Evolutionary conservation across 2,329 filamentous ascomycete genomes (phyloP).

Genomic region (Apiospora phragmitis): DNA sequence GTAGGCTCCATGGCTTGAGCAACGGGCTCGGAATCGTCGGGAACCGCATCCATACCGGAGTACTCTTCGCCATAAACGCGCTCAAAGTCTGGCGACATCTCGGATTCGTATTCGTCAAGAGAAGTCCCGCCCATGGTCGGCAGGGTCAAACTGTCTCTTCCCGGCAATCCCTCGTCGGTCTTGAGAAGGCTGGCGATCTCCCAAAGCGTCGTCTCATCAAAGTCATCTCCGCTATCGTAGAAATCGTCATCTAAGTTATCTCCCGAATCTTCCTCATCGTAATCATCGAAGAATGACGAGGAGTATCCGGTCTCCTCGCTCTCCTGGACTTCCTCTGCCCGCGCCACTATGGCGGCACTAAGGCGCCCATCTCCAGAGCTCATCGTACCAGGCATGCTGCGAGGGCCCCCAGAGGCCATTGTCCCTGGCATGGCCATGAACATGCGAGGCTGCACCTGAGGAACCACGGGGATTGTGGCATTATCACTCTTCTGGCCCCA

Average conservation of each 20-base stretch:
- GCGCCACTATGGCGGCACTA: constrained; percentile 32
- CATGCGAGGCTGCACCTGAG: constrained; percentile 37
- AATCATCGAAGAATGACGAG: constrained; percentile 46
- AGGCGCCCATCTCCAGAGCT: background rate
- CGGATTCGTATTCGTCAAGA: constrained; percentile 35
- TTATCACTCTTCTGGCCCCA: constrained; percentile 65
- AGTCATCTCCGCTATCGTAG: constrained; percentile 45
- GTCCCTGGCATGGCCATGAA: constrained; percentile 53
- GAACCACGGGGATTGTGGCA: constrained; percentile 32
- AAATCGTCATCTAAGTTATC: constrained; percentile 39
- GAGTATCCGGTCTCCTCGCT: constrained; percentile 41
- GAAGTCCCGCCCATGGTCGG: constrained; percentile 23
- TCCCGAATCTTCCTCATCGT: constrained; percentile 50
- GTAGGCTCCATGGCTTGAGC: constrained; percentile 14
- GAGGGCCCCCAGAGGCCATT: constrained; percentile 44
- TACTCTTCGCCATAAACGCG: constrained; percentile 20
- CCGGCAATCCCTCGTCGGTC: constrained; percentile 46
- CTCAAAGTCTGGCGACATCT: constrained; percentile 32
- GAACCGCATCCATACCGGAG: constrained; percentile 22
- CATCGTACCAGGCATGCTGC: constrained; percentile 16
- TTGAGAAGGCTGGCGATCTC: constrained; percentile 63
- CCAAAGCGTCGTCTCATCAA: constrained; percentile 64
- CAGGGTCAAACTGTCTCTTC: constrained; percentile 49
- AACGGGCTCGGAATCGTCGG: constrained; percentile 31
- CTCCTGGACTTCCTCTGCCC: constrained; percentile 31